Percentiles rank a stretch among this genome's conserved stretches.
Evolutionary conservation across 2,329 filamentous ascomycete genomes (phyloP).

Genomic region (Cyphellophora attinorum): DNA sequence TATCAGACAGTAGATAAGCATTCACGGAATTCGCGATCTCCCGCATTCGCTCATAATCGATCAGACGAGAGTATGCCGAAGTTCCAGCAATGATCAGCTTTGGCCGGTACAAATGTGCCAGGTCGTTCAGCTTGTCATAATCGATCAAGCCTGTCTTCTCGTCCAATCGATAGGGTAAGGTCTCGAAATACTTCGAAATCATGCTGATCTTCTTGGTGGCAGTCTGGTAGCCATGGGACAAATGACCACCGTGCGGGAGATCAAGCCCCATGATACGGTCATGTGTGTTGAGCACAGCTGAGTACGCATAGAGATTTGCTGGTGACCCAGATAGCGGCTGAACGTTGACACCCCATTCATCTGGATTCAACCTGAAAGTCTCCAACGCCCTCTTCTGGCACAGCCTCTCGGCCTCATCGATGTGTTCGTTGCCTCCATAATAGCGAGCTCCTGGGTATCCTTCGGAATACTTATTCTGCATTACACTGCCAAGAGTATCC

Average conservation of each 20-base stretch:
- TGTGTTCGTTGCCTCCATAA: slow-evolving; percentile 98
- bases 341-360: slow-evolving; percentile 98
- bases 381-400: slow-evolving; percentile 91
- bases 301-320: slow-evolving; percentile 96
- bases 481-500: slow-evolving; percentile 87
- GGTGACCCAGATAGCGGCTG: slow-evolving; percentile 85
- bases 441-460: slow-evolving; percentile 96
- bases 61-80: slow-evolving; percentile 89
- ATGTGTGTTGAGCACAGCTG: slow-evolving; percentile 85
- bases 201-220: slow-evolving; percentile 93
- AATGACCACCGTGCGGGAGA: slow-evolving; percentile 87
- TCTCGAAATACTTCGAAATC: slow-evolving; percentile 98
- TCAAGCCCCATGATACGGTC: slow-evolving; percentile 96
- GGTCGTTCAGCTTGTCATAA: slow-evolving; percentile 82
- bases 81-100: slow-evolving; percentile 94
- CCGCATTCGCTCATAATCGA: slow-evolving; percentile 89
- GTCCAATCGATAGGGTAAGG: slow-evolving; percentile 85
- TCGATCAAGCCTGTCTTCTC: slow-evolving; percentile 88
- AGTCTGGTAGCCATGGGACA: slow-evolving; percentile 96
- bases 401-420: slow-evolving; percentile 87
- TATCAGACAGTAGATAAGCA: slow-evolving; percentile 88
- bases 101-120: slow-evolving; percentile 80
- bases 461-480: slow-evolving; percentile 99
- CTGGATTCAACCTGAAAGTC: slow-evolving; percentile 75
- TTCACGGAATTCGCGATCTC: slow-evolving; percentile 84